Conservation (phyloP, 305 asterid genomes). For the Fraxinus albicans region DNA sequence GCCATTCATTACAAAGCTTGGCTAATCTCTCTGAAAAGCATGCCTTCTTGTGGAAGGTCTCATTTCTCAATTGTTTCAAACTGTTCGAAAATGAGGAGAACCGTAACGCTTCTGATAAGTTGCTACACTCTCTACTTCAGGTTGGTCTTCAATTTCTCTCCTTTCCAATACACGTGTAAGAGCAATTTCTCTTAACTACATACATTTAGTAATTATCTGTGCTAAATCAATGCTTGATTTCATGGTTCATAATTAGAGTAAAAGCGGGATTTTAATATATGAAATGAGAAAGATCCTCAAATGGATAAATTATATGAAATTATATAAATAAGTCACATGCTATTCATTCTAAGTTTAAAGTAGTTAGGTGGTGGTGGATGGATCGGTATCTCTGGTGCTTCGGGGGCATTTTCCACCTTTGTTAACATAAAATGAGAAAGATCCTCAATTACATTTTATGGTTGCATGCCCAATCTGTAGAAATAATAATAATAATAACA, state of each 20-base stretch:
- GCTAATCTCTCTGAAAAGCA: conserved; percentile 19
- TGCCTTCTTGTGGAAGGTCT: conserved; percentile 19
- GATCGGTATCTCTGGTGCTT: not conserved
- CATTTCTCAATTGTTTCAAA: not conserved
- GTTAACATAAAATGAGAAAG: not conserved
- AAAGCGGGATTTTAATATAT: not conserved
- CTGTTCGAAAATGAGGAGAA: not conserved
- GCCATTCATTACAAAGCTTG: not conserved
- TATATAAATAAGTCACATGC: no score
- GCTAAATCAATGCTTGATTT: not conserved
- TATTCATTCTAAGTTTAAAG: no score
- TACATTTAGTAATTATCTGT: not conserved
- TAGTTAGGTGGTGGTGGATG: not conserved
- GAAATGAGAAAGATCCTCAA: no score
- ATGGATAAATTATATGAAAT: no score
- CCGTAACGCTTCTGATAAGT: conserved; percentile 5
- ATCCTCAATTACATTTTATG: no score
- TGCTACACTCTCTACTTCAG: conserved; percentile 14
- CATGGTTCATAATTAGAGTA: not conserved
- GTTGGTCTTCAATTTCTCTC: conserved; percentile 5
- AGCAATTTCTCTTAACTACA: not conserved
- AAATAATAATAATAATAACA: no score
- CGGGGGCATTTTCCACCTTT: not conserved
- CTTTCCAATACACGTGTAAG: not conserved
- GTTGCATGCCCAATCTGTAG: no score